Percentiles rank a stretch among this genome's conserved stretches.
These are phyloP conservation scores for Pyrenochaeta sp. DNA, from an alignment of 2,329 filamentous ascomycete genomes.

Conservation along the genomic window DNA sequence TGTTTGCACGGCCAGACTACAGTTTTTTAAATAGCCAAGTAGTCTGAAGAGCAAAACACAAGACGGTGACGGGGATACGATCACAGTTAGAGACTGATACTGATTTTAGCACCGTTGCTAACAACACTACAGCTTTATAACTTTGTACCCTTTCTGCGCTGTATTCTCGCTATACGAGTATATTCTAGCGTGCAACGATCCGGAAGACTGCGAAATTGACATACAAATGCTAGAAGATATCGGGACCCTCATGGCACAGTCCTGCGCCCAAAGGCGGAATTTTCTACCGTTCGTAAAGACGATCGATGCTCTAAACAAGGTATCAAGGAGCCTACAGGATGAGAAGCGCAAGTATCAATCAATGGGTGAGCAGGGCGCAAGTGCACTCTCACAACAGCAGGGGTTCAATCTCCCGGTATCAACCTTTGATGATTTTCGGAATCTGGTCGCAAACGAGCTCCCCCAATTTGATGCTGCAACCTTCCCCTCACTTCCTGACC, in stretches of 20 bases:
- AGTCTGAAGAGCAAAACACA: too few species aligned
- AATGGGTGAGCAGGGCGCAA: background rate
- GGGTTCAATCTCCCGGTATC: background rate
- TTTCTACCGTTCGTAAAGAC: constrained; percentile 35
- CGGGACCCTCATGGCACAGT: constrained; percentile 29
- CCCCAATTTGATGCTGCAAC: constrained; percentile 24
- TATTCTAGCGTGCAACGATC: constrained; percentile 31
- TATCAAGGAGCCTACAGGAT: constrained; percentile 37
- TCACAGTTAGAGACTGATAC: background rate
- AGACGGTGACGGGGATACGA: too few species aligned
- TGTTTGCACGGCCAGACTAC: background rate
- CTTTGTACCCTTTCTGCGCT: constrained; percentile 41
- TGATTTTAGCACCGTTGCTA: background rate
- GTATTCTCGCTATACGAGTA: constrained; percentile 42
- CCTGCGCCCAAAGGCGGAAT: constrained; percentile 18
- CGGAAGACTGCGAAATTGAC: constrained; percentile 35
- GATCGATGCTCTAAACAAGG: constrained; percentile 40
- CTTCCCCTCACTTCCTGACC: constrained; percentile 27
- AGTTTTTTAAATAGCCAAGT: too few species aligned
- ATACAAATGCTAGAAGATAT: constrained; percentile 31
- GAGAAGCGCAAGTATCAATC: constrained; percentile 13
- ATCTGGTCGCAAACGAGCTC: constrained; percentile 17
- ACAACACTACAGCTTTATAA: constrained; percentile 30
- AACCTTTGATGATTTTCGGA: constrained; percentile 17
- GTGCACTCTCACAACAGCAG: background rate